These are phyloP conservation scores for Eugenia klotzschiana DNA, from an alignment of 441 rosid genomes.

Conservation along the genomic window DNA sequence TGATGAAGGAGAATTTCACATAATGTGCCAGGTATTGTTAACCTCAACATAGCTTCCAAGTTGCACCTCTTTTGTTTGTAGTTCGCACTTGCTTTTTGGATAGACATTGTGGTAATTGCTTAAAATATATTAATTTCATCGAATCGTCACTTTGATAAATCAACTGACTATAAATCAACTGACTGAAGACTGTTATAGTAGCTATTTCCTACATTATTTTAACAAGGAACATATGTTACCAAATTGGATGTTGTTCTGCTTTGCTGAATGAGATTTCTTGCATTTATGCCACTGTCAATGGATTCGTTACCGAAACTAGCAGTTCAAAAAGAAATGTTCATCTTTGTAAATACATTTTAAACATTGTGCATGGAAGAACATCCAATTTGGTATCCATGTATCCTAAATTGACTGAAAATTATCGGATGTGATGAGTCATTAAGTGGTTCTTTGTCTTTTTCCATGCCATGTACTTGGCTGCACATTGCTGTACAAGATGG, in stretches of 20 bases:
- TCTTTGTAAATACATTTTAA: neutral
- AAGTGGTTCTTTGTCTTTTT: neutral
- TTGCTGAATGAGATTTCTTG: neutral
- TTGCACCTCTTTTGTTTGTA: neutral
- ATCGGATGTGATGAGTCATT: neutral
- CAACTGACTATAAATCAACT: neutral
- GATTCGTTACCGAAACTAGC: neutral
- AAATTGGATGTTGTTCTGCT: neutral
- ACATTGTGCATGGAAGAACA: neutral
- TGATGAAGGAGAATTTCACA: conserved; percentile 95
- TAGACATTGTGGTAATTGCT: neutral
- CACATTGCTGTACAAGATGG: neutral
- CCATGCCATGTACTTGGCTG: neutral
- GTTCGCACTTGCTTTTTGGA: neutral
- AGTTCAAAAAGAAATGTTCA: neutral
- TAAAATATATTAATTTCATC: neutral
- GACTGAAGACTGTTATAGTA: neutral
- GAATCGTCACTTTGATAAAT: neutral
- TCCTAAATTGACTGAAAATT: neutral
- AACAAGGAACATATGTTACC: neutral
- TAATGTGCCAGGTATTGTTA: conserved; percentile 86
- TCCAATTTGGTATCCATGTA: too few species aligned
- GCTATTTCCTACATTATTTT: neutral
- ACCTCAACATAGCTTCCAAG: neutral
- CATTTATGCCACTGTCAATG: neutral